Base-by-base conservation (phyloP, 768 basidiomycete species). In the Boletus coccyginus region DNA sequence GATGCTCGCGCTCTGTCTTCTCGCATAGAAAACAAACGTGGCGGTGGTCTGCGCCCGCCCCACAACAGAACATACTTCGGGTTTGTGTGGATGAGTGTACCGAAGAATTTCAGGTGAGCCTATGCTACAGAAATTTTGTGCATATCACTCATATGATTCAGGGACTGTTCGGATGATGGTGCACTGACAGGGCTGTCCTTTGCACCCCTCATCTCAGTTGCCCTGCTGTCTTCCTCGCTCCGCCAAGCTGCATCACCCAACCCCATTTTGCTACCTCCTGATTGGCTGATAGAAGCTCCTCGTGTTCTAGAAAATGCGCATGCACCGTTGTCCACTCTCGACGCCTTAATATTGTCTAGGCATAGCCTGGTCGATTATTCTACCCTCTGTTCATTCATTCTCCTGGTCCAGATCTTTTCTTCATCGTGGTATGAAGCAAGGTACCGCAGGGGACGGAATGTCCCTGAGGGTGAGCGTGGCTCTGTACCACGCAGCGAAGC, bases 41-140 rank as follows among this genome's bases (percentile, higher is more conserved):
- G 62, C 9, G 56, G 67, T 19, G 56, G 67, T 50, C 43, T 58
- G 50, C 66, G 69, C 29, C 51, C 63, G 32, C 56, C 63, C 31
- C 62, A 62, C 49, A 74, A 73, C 57, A 83, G 79, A 71, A 73
- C 75, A 24, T 80, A 83, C 63, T 83, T 85, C 53, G 85, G 86
- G 35, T 89, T 85, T 65, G 80, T 93, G 27, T 94, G 90, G 90
- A 93, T 94, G 92, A 88, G 91, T 16, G 90, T 92, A 6, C 87
- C 89, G 0, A 91, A 92, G 71, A 92, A 94, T 65, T 94, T 90
- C 66, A 79, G 91, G 90, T 88, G 60, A 41, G 74, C 64, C 40
- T 48, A 42, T 33, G 36, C 43, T n/a, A 31, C 32, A 31, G 31
- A 19, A 44, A 45, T 50, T 21, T 14, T 50, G 1, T 50, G 17